Evolutionary conservation across 495 filamentous ascomycete species (phyloP).

Genomic region (Penicillium nucicola): DNA sequence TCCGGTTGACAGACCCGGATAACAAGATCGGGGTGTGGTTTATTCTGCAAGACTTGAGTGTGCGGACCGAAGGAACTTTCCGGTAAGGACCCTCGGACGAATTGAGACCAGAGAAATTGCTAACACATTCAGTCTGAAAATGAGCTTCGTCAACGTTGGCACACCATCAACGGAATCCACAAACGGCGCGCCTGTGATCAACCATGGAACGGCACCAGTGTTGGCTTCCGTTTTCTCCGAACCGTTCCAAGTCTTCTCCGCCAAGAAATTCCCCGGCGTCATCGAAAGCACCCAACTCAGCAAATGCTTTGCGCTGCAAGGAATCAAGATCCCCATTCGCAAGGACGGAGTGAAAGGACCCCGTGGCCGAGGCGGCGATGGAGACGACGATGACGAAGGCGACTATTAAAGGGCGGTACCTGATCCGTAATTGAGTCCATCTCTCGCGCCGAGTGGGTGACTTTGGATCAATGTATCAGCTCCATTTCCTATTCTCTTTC

Average conservation of each 20-base stretch:
- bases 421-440: neutral
- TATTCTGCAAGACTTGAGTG: constrained; percentile 91
- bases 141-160: constrained; percentile 86
- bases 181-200: constrained; percentile 53
- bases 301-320: constrained; percentile 90
- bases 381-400: constrained; percentile 52
- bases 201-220: constrained; percentile 76
- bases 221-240: constrained; percentile 87
- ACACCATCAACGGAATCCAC: constrained; percentile 29
- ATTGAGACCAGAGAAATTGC: neutral
- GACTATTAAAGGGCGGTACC: constrained; percentile 20
- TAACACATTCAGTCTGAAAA: constrained; percentile 52
- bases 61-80: constrained; percentile 88
- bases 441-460: neutral
- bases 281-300: constrained; percentile 92
- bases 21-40: constrained; percentile 95
- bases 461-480: neutral
- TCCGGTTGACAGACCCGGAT: constrained; percentile 75
- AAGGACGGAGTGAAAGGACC: constrained; percentile 72
- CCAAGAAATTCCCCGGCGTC: constrained; percentile 97
- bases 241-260: constrained; percentile 88
- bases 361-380: constrained; percentile 58
- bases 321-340: constrained; percentile 94
- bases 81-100: constrained; percentile 53
- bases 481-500: constrained; percentile 6